A percentile compares a stretch with the other conserved stretches of the same genome.
phyloP scores from a whole-genome alignment of 1,139 yeast genomes.

The Kodamaea arcana region DNA sequence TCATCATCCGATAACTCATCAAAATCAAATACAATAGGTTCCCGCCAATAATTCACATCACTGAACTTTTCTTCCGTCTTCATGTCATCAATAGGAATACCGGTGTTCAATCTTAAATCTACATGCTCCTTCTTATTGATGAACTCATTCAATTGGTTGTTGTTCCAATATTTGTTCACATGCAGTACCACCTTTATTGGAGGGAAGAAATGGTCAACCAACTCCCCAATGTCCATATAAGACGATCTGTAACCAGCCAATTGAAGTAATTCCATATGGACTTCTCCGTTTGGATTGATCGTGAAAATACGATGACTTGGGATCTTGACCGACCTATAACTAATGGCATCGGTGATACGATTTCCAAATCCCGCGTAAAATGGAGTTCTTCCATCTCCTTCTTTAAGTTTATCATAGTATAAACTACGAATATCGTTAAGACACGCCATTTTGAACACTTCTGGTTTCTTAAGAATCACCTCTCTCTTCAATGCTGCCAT shows the following conservation, averaged over 20 bases:
- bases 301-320: conserved; percentile 95
- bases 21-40: conserved; percentile 48
- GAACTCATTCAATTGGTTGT: conserved; percentile 34
- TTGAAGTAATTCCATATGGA: conserved; percentile 93
- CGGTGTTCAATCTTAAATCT: conserved; percentile 4
- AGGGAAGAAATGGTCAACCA: conserved; percentile 97
- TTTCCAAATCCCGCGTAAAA: conserved; percentile 98
- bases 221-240: conserved; percentile 84
- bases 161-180: conserved; percentile 36
- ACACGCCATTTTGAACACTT: conserved; percentile 97
- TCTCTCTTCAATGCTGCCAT: conserved; percentile 93
- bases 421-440: conserved; percentile 77
- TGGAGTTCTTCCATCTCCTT: conserved; percentile 53
- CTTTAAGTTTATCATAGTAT: conserved; percentile 31
- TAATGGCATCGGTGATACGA: conserved; percentile 92
- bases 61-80: conserved; percentile 61
- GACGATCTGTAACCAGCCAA: conserved; percentile 89
- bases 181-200: conserved; percentile 53
- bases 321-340: conserved; percentile 89
- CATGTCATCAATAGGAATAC: not conserved
- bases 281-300: conserved; percentile 95
- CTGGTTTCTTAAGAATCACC: conserved; percentile 91
- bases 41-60: conserved; percentile 91
- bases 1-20: conserved; percentile 52
- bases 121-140: conserved; percentile 18